These are phyloP conservation scores for Gaultheria prostrata DNA, from an alignment of 148 eudicot genomes.

Conservation along the genomic window DNA sequence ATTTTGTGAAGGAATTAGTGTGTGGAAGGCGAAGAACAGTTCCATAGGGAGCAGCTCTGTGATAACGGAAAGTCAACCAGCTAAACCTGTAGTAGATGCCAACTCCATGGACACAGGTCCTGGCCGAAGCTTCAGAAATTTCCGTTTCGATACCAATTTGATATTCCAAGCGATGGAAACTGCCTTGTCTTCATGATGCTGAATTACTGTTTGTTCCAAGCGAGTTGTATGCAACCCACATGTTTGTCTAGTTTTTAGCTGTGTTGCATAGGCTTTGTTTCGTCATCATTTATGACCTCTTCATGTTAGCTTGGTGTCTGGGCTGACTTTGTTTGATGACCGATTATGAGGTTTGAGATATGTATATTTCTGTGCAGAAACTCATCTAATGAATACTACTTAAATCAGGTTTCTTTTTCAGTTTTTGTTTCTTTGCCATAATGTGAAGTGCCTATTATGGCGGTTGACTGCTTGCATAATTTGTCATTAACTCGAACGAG, in stretches of 20 bases:
- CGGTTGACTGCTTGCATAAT: not conserved
- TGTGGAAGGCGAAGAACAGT: constrained; percentile 81
- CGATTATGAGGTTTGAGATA: not conserved
- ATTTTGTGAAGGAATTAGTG: constrained; percentile 45
- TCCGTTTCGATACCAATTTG: constrained; percentile 53
- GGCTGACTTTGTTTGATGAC: not conserved
- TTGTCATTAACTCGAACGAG: not conserved
- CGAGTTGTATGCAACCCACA: constrained; percentile 8
- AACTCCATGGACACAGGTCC: constrained; percentile 41
- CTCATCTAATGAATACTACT: not conserved
- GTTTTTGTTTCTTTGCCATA: not conserved
- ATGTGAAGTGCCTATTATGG: not conserved
- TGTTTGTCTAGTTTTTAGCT: constrained; percentile 15
- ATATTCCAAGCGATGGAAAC: constrained; percentile 61
- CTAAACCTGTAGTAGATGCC: constrained; percentile 41
- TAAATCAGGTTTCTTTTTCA: not conserved
- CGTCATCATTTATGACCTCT: not conserved
- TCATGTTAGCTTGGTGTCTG: constrained; percentile 1
- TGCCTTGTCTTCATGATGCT: constrained; percentile 34
- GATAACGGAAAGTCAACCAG: constrained; percentile 45
- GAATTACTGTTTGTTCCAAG: not conserved
- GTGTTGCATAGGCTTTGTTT: not conserved
- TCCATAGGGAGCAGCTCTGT: constrained; percentile 60
- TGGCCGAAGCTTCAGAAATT: constrained; percentile 68
- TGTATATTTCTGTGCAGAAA: constrained; percentile 19